A percentile compares a stretch with the other conserved stretches of the same genome.
These are phyloP conservation scores for Vararia minispora DNA, from an alignment of 768 basidiomycete species.

Conservation along the genomic window DNA sequence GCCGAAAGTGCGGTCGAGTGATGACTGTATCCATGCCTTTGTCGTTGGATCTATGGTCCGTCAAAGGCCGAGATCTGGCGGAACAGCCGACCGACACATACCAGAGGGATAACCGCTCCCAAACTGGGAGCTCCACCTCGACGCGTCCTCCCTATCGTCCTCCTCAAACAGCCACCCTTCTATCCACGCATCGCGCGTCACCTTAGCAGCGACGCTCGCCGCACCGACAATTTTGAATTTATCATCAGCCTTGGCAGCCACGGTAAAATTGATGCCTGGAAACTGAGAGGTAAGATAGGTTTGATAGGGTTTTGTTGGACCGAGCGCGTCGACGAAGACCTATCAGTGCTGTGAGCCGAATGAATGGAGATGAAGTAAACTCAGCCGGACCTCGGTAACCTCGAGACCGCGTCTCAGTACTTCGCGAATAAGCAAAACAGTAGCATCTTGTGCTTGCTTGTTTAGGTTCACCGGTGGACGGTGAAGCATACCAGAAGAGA, in stretches of 20 bases:
- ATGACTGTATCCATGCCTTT: constrained; percentile 67
- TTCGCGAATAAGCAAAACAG: constrained; percentile 77
- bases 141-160: constrained; percentile 14
- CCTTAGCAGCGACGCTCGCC: constrained; percentile 96
- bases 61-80: neutral
- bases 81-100: constrained; percentile 18
- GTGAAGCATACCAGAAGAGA: constrained; percentile 85
- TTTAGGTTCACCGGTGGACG: constrained; percentile 81
- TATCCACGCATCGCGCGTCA: constrained; percentile 85
- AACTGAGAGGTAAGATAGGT: constrained; percentile 71
- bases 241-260: constrained; percentile 88
- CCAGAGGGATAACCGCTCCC: constrained; percentile 93
- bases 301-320: constrained; percentile 78
- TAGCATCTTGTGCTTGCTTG: constrained; percentile 81
- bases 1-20: constrained; percentile 84
- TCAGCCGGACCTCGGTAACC: constrained; percentile 53
- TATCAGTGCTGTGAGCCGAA: constrained; percentile 20
- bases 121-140: constrained; percentile 26
- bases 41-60: constrained; percentile 73
- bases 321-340: constrained; percentile 94
- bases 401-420: constrained; percentile 73
- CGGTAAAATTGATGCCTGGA: constrained; percentile 79
- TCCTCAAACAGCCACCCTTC: constrained; percentile 82
- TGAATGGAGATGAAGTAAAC: neutral
- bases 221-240: constrained; percentile 95